phyloP scores from a whole-genome alignment of 108 stramenopile genomes.

The Cyclotella choctawhatcheeana region DNA sequence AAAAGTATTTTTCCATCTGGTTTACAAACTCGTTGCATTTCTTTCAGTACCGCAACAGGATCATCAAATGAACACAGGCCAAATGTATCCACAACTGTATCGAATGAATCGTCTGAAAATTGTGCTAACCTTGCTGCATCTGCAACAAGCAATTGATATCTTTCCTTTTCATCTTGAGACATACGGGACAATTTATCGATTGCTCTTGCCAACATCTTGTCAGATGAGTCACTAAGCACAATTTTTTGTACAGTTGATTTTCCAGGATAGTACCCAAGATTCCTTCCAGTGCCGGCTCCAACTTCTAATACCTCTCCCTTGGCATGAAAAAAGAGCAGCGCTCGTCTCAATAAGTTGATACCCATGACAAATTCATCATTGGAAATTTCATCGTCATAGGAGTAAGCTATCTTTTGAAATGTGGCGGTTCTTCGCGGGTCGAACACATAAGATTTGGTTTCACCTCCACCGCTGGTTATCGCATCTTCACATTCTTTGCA shows the following conservation, averaged over 20 bases:
- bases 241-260: slow-evolving; percentile 59
- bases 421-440: slow-evolving; percentile 66
- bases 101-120: slow-evolving; percentile 75
- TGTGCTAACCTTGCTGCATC: slow-evolving; percentile 57
- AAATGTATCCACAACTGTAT: slow-evolving; percentile 93
- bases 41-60: slow-evolving; percentile 79
- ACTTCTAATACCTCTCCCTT: slow-evolving; percentile 87
- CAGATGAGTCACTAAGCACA: slow-evolving; percentile 77
- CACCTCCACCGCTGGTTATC: slow-evolving; percentile 7
- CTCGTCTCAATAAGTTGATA: slow-evolving; percentile 72
- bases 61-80: slow-evolving; percentile 92
- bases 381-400: slow-evolving; percentile 75
- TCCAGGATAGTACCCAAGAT: slow-evolving; percentile 72
- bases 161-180: slow-evolving; percentile 22
- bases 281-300: slow-evolving; percentile 88
- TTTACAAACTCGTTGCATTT: slow-evolving; percentile 87
- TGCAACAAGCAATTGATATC: slow-evolving; percentile 63
- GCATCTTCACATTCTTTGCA: not conserved
- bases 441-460: slow-evolving; percentile 36
- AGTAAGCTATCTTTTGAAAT: slow-evolving; percentile 71
- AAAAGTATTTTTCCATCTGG: slow-evolving; percentile 82
- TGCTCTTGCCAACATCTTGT: slow-evolving; percentile 78
- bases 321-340: slow-evolving; percentile 78
- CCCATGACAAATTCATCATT: slow-evolving; percentile 83
- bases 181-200: slow-evolving; percentile 57